These are phyloP conservation scores for Thermochaetoides thermophila DNA, from an alignment of 495 filamentous ascomycete species.

Conservation along the genomic window DNA sequence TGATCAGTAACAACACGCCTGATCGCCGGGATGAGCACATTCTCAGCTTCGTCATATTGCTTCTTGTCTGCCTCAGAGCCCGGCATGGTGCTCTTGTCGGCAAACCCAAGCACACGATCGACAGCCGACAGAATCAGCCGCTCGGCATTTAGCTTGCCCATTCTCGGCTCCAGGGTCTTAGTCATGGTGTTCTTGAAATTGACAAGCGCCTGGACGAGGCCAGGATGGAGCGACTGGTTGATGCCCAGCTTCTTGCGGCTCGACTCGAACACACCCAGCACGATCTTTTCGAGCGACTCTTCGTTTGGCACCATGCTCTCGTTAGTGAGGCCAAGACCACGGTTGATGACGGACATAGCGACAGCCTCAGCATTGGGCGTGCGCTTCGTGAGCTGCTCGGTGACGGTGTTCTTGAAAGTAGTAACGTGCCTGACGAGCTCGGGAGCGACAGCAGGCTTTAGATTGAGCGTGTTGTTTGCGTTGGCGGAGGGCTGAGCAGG, in stretches of 20 bases:
- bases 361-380: slow-evolving; percentile 10
- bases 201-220: slow-evolving; percentile 12
- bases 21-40: slow-evolving; percentile 15
- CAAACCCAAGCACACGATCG: slow-evolving; percentile 23
- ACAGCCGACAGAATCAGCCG: slow-evolving; percentile 22
- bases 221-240: slow-evolving; percentile 13
- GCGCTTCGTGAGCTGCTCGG: slow-evolving; percentile 11
- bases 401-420: slow-evolving; percentile 19
- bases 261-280: slow-evolving; percentile 17
- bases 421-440: slow-evolving; percentile 12
- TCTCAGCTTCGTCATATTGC: slow-evolving; percentile 15
- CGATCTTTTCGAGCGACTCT: slow-evolving; percentile 16
- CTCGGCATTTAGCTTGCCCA: slow-evolving; percentile 16
- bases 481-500: slow-evolving; percentile 5
- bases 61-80: slow-evolving; percentile 12
- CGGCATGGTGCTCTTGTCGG: slow-evolving; percentile 16
- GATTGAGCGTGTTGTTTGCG: slow-evolving; percentile 1
- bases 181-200: slow-evolving; percentile 16
- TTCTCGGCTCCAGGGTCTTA: slow-evolving; percentile 11
- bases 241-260: slow-evolving; percentile 9
- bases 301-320: slow-evolving; percentile 12
- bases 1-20: slow-evolving; percentile 11
- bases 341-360: slow-evolving; percentile 22
- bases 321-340: slow-evolving; percentile 17
- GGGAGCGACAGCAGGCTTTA: slow-evolving; percentile 17